Base-by-base conservation (phyloP, 148 eudicot species). In the Euryodendron excelsum region DNA sequence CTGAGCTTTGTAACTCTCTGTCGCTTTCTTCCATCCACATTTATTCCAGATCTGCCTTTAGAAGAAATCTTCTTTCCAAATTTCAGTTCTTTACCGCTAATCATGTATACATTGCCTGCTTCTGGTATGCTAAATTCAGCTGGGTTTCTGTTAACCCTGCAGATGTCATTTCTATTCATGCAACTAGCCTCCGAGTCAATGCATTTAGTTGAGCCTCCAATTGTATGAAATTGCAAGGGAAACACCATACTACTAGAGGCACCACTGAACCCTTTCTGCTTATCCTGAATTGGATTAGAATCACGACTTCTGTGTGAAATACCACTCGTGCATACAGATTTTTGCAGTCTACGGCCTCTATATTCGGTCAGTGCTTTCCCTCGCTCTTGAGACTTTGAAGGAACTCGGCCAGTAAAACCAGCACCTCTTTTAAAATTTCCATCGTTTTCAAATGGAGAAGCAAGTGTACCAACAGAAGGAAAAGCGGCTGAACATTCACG, bases 91-190 rank as follows among this genome's bases (percentile, higher is more conserved):
- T 75, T 84, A 13, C 84, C 87, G 34, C 76, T 77, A 21, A 89
- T 85, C 82, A 85, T 91, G 79, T 78, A 93, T 25, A 41, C 61
- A 70, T 83, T 85, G 76, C 61, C 78, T 74, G 83, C 60, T 61
- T 84, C 80, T 33, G 84, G 80, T 80, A 86, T 56, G 76, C 80
- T 87, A 79, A 92, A 88, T 75, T 94, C 98, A 77, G 96, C 93
- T 0, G 98, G 98, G 70, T 94, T 94, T 78, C 77, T 75, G 83
- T 89, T 94, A 31, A 89, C 34, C 47, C 44, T 39, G 81, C 98
- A 94, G 3, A 74, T 60, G 39, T 74, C 87, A n/a, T n/a, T n/a
- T n/a, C 59, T 78, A 69, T 45, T 56, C 44, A 28, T 52, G n/a
- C 4, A 41, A 27, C 11, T 31, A 31, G 55, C 74, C 60, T 65